Conservation (phyloP, 768 basidiomycete species). For the Suillus alpinus region DNA sequence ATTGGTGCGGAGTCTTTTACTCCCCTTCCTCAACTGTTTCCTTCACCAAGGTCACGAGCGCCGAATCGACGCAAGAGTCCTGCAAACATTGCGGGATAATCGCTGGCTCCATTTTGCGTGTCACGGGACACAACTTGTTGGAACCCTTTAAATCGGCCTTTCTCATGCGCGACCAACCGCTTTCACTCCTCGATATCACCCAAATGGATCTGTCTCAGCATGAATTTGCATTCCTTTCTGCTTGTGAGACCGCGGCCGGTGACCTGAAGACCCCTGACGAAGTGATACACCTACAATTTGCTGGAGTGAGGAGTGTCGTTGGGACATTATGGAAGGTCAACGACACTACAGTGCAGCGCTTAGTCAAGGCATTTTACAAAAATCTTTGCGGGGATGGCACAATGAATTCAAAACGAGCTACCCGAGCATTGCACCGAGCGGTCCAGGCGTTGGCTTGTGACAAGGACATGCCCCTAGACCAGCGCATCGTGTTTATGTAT, state of each 20-base stretch:
- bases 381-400: neutral
- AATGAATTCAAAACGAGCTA: conserved; percentile 3
- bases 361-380: neutral
- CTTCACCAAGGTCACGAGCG: too few relatives aligned
- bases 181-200: conserved; percentile 3
- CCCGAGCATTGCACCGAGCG: neutral
- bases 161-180: neutral
- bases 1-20: too few relatives aligned
- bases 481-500: conserved; percentile 5
- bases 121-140: too few relatives aligned
- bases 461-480: neutral
- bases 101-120: too few relatives aligned
- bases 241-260: conserved; percentile 15
- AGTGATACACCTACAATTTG: conserved; percentile 18
- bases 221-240: conserved; percentile 1
- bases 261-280: too few relatives aligned
- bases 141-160: too few relatives aligned
- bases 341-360: neutral
- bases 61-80: too few relatives aligned
- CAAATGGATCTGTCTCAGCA: neutral
- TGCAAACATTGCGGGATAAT: too few relatives aligned
- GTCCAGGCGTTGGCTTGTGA: neutral
- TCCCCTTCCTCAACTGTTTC: too few relatives aligned
- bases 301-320: conserved; percentile 19
- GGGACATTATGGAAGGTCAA: conserved; percentile 20